Percentiles rank a stretch among this genome's conserved stretches.
These are phyloP conservation scores for Globisporangium nodosum DNA, from an alignment of 352 stramenopile species.

Conservation along the genomic window DNA sequence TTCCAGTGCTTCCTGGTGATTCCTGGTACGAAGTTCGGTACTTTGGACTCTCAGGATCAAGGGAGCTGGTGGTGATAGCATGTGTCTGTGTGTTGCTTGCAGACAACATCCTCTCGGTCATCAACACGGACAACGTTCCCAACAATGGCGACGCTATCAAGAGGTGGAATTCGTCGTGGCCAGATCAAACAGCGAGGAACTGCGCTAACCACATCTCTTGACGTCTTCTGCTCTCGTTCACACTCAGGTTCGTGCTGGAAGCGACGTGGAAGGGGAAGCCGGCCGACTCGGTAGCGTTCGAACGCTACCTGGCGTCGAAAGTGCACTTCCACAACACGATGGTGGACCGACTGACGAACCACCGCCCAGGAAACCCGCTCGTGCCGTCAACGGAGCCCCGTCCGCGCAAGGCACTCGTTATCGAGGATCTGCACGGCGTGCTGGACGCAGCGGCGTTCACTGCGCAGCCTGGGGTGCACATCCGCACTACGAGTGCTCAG, in stretches of 20 bases:
- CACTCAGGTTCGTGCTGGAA: conserved; percentile 20
- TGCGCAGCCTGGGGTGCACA: conserved; percentile 40
- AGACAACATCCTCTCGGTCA: conserved; percentile 51
- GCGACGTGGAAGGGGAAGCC: conserved; percentile 22
- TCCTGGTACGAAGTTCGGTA: conserved; percentile 16
- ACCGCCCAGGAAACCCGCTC: conserved; percentile 32
- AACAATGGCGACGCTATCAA: conserved; percentile 61
- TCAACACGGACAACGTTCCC: conserved; percentile 82
- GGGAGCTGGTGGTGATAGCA: too few species aligned
- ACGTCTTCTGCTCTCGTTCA: not conserved
- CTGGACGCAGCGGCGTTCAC: conserved; percentile 25
- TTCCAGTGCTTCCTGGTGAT: conserved; percentile 26
- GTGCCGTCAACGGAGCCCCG: conserved; percentile 58
- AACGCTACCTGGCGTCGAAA: conserved; percentile 31
- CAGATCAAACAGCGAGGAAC: too few species aligned
- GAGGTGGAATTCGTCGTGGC: not conserved
- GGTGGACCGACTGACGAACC: conserved; percentile 71
- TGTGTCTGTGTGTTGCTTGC: not conserved
- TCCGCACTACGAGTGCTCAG: conserved; percentile 32
- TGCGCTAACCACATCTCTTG: too few species aligned
- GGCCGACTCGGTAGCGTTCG: conserved; percentile 18
- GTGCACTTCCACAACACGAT: conserved; percentile 84
- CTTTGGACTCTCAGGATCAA: not conserved
- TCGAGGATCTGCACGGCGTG: conserved; percentile 50
- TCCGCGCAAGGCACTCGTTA: conserved; percentile 56